Percentiles rank a stretch among this genome's conserved stretches.
phyloP scores from a whole-genome alignment of 2,329 filamentous ascomycete genomes.

The Cadophora malorum region DNA sequence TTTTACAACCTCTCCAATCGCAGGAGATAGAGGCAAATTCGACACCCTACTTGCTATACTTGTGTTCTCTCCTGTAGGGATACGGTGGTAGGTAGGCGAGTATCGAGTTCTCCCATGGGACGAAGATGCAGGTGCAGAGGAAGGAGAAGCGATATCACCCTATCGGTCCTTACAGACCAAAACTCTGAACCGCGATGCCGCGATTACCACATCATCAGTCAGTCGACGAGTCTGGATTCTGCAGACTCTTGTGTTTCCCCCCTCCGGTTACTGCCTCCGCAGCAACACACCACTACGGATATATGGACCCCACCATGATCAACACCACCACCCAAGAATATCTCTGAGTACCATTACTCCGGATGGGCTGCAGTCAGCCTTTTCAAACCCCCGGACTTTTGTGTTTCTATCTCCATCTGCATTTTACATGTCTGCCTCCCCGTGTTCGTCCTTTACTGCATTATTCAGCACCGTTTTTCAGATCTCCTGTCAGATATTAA shows the following conservation, averaged over 20 bases:
- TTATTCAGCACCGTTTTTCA: neutral
- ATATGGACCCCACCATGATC: neutral
- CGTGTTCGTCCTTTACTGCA: neutral
- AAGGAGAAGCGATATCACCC: neutral
- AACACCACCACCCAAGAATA: neutral
- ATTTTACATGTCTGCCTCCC: neutral
- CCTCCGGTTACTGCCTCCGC: neutral
- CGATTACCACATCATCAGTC: conserved; percentile 27
- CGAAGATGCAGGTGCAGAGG: conserved; percentile 3
- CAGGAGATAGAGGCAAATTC: conserved; percentile 20
- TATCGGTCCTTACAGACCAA: conserved; percentile 1
- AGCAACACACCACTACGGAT: conserved; percentile 9
- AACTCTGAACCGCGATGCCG: neutral
- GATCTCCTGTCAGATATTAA: neutral
- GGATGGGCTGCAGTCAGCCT: conserved; percentile 17
- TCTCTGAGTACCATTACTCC: conserved; percentile 1
- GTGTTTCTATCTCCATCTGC: neutral
- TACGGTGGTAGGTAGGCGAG: neutral
- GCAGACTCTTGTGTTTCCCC: neutral
- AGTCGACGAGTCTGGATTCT: neutral
- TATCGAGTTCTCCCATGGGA: conserved; percentile 11
- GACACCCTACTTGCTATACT: neutral
- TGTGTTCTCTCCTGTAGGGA: neutral
- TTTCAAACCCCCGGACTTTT: neutral
- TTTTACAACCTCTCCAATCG: conserved; percentile 10